A percentile compares a stretch with the other conserved stretches of the same genome.
Evolutionary conservation across 1,284 basidiomycete genomes (phyloP).

Genomic region (Tylopilus orsonianus): DNA sequence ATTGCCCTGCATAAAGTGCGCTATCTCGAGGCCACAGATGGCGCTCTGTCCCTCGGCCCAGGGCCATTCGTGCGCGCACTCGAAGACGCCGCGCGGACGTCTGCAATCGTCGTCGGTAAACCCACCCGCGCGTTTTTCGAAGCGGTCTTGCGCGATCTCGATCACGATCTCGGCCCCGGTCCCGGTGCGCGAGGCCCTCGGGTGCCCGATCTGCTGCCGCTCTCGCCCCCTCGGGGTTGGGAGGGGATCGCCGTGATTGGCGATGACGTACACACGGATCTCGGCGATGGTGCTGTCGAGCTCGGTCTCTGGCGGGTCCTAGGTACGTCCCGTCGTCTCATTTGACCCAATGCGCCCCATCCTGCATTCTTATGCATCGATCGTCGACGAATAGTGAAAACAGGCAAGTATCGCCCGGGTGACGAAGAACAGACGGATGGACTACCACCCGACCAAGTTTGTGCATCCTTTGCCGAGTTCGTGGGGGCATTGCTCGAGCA

Average conservation of each 20-base stretch:
- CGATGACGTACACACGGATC: constrained; percentile 66
- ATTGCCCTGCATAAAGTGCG: constrained; percentile 60
- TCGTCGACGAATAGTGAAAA: constrained; percentile 43
- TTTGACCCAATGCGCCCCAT: background rate
- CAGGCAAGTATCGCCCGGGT: constrained; percentile 62
- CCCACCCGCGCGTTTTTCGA: constrained; percentile 61
- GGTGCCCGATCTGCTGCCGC: background rate
- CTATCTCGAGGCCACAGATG: constrained; percentile 46
- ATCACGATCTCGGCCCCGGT: constrained; percentile 22
- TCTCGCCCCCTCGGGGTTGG: background rate
- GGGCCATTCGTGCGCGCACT: constrained; percentile 69
- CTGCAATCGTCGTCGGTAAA: constrained; percentile 64
- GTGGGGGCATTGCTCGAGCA: constrained; percentile 42
- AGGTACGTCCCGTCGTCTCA: constrained; percentile 37
- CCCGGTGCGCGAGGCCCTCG: no score
- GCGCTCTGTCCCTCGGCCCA: constrained; percentile 60
- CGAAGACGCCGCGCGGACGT: constrained; percentile 50
- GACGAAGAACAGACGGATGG: constrained; percentile 47
- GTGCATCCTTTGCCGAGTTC: constrained; percentile 54
- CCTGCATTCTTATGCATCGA: background rate
- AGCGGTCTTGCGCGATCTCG: constrained; percentile 50
- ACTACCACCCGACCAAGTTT: constrained; percentile 51
- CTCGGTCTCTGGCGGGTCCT: constrained; percentile 62
- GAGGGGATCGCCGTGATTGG: constrained; percentile 59
- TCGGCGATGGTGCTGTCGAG: constrained; percentile 61